Conservation (phyloP, 257 asterid species). For the Mitragyna speciosa region DNA sequence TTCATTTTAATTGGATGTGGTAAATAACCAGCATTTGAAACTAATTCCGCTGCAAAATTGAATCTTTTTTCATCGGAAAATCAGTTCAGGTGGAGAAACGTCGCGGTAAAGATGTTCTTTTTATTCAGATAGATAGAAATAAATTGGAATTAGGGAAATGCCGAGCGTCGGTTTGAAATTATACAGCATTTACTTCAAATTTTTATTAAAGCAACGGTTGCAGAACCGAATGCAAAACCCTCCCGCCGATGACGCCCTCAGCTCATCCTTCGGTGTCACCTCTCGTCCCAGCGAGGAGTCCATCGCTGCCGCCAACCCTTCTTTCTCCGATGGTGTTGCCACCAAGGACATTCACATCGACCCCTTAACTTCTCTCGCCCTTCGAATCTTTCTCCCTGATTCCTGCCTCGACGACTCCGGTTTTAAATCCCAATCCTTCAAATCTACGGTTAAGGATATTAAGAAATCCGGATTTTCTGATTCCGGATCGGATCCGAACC, state of each 20-base stretch:
- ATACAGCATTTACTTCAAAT: slow-evolving; percentile 87
- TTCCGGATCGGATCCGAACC: slow-evolving; percentile 40
- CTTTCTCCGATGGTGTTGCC: slow-evolving; percentile 90
- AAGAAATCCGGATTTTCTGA: neutral
- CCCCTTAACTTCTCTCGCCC: slow-evolving; percentile 67
- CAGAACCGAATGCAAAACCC: slow-evolving; percentile 66
- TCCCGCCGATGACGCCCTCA: slow-evolving; percentile 25
- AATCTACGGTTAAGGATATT: slow-evolving; percentile 27
- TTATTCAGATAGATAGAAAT: neutral
- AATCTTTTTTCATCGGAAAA: neutral
- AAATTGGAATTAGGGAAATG: slow-evolving; percentile 44
- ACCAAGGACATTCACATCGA: slow-evolving; percentile 89
- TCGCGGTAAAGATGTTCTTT: neutral
- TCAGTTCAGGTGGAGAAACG: neutral
- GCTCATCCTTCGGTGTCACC: slow-evolving; percentile 68
- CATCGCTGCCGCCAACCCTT: slow-evolving; percentile 65
- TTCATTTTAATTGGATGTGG: neutral
- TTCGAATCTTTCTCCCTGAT: slow-evolving; percentile 86
- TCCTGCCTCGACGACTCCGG: slow-evolving; percentile 57
- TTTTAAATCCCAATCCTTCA: slow-evolving; percentile 20
- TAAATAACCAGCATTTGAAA: neutral
- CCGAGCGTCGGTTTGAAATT: slow-evolving; percentile 91
- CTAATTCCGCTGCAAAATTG: neutral
- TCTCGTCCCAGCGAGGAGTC: slow-evolving; percentile 87
- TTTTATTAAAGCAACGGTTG: slow-evolving; percentile 83